Evolutionary conservation across 495 filamentous ascomycete species (phyloP), one percentile per base, ranked within the genome.

Genomic region (Zalerion maritima): DNA sequence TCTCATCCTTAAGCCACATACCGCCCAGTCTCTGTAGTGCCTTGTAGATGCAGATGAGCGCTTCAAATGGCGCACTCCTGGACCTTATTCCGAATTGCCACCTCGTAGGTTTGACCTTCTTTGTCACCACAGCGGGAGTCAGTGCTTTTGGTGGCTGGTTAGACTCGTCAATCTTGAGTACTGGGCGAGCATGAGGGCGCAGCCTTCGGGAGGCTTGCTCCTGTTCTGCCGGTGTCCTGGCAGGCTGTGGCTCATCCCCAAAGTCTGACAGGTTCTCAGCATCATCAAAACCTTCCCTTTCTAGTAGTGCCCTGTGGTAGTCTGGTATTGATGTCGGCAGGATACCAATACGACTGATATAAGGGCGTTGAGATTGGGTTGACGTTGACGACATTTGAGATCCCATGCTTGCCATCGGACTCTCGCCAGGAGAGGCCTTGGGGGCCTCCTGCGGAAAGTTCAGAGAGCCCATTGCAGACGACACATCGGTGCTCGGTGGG

Each of bases 31-130:
- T 82, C 17, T 68, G 56, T 20, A 97, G 64, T 1, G 91, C 86
- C 41, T 82, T 78, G 60, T 93, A 96, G 28, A 97, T 80, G 47
- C 89, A 94, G 6, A 85, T 54, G 47, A 97, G 78, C 0, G 89
- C 89, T 43, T 97, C 89, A 17, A 86, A 75, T 0, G 91, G 89
- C 14, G 82, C 80, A 49, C 94, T 97, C 18, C 91, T 68, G 14
- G 80, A 87, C 1, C 89, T 73, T 35, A 97, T 97, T 18, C 89
- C 89, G 46, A 96, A 97, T 52, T 96, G 91, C 89, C 89, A 97
- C 35, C 82, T 79, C 1, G 83, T 81, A 2, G 73, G 70, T 31
- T 69, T 69, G 16, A 51, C 57, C 50, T 75, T 80, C 49, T 79
- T 86, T 15, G 57, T 50, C 25, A 73, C 55, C 14, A 70, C 63